These are phyloP conservation scores for Suillus ampliporus DNA, from an alignment of 768 basidiomycete species.

Conservation along the genomic window DNA sequence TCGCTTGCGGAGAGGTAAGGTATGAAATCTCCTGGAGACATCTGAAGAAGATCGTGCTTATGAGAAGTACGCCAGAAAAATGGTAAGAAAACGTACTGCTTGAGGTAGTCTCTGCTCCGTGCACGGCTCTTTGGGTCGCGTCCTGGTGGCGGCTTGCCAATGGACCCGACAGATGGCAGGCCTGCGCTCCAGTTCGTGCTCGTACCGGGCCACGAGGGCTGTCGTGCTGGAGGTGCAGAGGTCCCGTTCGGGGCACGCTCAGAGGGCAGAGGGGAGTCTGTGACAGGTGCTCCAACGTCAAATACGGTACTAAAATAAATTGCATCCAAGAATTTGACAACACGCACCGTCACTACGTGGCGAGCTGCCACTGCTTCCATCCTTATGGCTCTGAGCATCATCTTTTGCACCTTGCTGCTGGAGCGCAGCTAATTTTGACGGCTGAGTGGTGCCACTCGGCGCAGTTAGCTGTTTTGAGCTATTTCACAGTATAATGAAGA, in stretches of 20 bases:
- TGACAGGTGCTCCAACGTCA: neutral
- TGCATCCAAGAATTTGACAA: slow-evolving; percentile 12
- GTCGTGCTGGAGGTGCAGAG: slow-evolving; percentile 52
- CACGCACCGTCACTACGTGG: slow-evolving; percentile 81
- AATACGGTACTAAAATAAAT: slow-evolving; percentile 19
- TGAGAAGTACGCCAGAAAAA: slow-evolving; percentile 18
- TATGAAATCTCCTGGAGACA: slow-evolving; percentile 99
- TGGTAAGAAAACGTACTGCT: slow-evolving; percentile 68
- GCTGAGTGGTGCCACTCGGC: slow-evolving; percentile 61
- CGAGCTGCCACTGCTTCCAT: slow-evolving; percentile 81
- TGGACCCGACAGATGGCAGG: slow-evolving; percentile 47
- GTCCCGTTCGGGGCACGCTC: slow-evolving; percentile 73
- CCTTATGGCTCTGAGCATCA: slow-evolving; percentile 74
- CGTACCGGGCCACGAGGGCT: slow-evolving; percentile 60
- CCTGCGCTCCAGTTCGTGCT: slow-evolving; percentile 45
- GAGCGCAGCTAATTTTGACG: slow-evolving; percentile 67
- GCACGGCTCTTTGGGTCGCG: slow-evolving; percentile 97
- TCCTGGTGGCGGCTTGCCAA: slow-evolving; percentile 76
- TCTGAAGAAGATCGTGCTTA: slow-evolving; percentile 44
- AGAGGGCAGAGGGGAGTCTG: slow-evolving; percentile 76
- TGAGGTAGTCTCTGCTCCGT: slow-evolving; percentile 93
- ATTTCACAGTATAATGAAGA: slow-evolving; percentile 16
- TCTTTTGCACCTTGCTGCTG: slow-evolving; percentile 71
- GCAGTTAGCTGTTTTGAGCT: slow-evolving; percentile 81
- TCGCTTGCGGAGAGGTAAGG: slow-evolving; percentile 93